Conservation (phyloP, 2,329 filamentous ascomycete species). For the Microdochium paspali region DNA sequence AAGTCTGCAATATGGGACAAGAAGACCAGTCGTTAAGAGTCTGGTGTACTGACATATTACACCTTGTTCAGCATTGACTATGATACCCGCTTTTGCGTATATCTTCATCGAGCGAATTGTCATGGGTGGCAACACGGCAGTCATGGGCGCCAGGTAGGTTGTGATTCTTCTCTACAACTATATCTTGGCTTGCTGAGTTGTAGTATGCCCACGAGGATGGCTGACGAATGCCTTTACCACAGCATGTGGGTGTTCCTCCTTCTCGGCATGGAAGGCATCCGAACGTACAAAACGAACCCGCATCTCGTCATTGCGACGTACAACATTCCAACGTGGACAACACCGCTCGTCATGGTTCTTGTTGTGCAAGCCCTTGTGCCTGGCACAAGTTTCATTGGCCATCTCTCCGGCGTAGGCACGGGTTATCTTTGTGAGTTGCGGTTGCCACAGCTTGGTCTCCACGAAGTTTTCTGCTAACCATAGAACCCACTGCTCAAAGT, state of each 20-base stretch:
- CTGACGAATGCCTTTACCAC: constrained; percentile 7
- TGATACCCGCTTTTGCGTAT: constrained; percentile 75
- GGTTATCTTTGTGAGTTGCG: constrained; percentile 71
- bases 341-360: constrained; percentile 68
- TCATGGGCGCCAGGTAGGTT: constrained; percentile 73
- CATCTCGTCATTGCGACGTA: constrained; percentile 54
- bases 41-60: too few species aligned
- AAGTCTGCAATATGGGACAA: constrained; percentile 32
- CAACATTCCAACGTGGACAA: constrained; percentile 85
- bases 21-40: too few species aligned
- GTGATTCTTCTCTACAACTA: neutral
- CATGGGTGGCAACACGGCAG: constrained; percentile 58
- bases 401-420: constrained; percentile 72
- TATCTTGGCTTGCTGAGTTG: neutral
- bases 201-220: neutral
- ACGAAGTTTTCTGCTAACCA: too few species aligned
- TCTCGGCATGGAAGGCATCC: constrained; percentile 74
- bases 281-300: constrained; percentile 75
- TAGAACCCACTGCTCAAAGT: constrained; percentile 33
- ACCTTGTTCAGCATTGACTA: constrained; percentile 54
- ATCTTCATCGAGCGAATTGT: constrained; percentile 68
- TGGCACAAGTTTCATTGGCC: constrained; percentile 74
- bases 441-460: constrained; percentile 8
- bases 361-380: constrained; percentile 70
- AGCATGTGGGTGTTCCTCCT: constrained; percentile 93